phyloP scores from a whole-genome alignment of 106 monocot species.

The Agapanthus africanus region DNA sequence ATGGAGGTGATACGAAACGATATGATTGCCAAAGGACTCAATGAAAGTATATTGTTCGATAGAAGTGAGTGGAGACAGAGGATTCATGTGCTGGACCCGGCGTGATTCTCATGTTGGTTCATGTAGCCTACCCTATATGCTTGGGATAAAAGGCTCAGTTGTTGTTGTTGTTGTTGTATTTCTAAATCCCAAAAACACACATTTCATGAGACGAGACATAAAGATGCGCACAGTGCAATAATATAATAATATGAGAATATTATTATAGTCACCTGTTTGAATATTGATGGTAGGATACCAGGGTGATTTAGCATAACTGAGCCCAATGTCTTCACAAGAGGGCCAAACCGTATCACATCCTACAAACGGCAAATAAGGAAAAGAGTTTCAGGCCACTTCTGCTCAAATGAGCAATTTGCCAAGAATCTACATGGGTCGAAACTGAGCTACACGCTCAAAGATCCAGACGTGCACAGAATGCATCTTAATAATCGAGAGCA shows the following conservation, averaged over 20 bases:
- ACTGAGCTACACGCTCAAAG: not conserved
- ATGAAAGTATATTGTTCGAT: no score
- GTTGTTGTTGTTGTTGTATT: no score
- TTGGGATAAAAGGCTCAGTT: no score
- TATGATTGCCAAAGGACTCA: no score
- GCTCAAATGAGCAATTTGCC: not conserved
- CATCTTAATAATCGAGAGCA: not conserved
- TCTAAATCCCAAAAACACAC: no score
- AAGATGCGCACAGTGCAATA: not conserved
- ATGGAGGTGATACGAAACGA: no score
- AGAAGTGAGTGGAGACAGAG: no score
- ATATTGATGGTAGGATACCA: constrained; percentile 73
- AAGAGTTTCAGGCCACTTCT: not conserved
- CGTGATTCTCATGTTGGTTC: no score
- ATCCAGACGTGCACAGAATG: not conserved
- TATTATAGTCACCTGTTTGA: constrained; percentile 61
- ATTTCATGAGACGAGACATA: not conserved
- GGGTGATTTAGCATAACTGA: constrained; percentile 66
- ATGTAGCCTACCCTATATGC: no score
- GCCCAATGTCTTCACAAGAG: constrained; percentile 81
- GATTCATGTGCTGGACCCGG: no score
- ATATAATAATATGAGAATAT: no score
- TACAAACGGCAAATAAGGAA: constrained; percentile 16
- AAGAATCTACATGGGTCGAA: not conserved
- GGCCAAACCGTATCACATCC: constrained; percentile 97